Base-by-base conservation (phyloP, 768 basidiomycete species). In the Lactarius vividus region DNA sequence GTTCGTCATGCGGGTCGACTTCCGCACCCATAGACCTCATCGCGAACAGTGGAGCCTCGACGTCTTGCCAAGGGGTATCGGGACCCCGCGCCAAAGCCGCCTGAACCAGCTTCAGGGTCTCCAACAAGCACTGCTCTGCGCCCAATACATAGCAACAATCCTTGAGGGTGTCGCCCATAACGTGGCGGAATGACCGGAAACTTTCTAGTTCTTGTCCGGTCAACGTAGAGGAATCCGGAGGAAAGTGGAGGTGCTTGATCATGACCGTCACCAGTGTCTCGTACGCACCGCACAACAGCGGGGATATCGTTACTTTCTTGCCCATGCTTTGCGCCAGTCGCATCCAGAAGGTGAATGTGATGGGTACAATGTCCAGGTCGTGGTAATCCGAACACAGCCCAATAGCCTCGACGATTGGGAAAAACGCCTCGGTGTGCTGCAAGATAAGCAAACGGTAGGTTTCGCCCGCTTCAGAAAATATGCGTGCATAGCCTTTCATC, bases 331-430 rank as follows among this genome's bases (percentile, higher is more conserved):
- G 89, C n/a, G 95, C 91, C 40, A 99, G 88, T 20, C 91, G 88
- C 87, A 94, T 95, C 97, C 97, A 99, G 82, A 99, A 98, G 33
- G 90, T 88, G 81, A 98, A 98, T 13, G 97, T 98, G 76, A 98
- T 96, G 4, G 91, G 92, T 33, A 97, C 96, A 73, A 98, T 91
- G 73, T 98, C 97, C 64, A 98, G 88, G 74, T 98, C 94, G 18
- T 84, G 84, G 77, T 92, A 96, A 2, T 92, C 92, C 16, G 97
- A 90, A 73, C 96, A 98, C 72, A 90, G 85, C 10, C 91, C 91
- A 70, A 99, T 96, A 28, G 94, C 96, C 72, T 96, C 90, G 26
- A 99, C 93, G 69, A 99, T 87, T 0, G 96, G 94, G 77, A 94
- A 92, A 77, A 98, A 97, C 0, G 91, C 89, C 67, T 94, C 90